Conservation (phyloP, 495 filamentous ascomycete genomes). For the Parathielavia appendiculata region DNA sequence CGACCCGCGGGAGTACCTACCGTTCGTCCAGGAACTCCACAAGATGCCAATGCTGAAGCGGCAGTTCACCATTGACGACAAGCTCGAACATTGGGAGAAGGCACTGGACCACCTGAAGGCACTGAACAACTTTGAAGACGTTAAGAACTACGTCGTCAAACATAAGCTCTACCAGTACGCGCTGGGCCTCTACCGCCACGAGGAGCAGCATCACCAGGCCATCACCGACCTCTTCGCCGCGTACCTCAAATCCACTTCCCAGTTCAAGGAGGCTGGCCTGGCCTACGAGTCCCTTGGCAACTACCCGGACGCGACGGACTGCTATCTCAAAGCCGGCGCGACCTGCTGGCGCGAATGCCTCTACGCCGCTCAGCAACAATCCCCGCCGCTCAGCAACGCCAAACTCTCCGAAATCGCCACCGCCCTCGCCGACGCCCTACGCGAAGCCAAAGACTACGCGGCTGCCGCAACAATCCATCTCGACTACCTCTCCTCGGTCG, state of each 20-base stretch:
- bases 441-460: constrained; percentile 74
- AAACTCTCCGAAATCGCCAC: constrained; percentile 61
- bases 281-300: constrained; percentile 82
- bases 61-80: constrained; percentile 81
- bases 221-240: constrained; percentile 74
- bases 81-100: constrained; percentile 68
- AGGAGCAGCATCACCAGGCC: constrained; percentile 48
- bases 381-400: constrained; percentile 50
- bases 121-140: constrained; percentile 63
- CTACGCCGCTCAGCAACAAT: constrained; percentile 63
- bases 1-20: constrained; percentile 92
- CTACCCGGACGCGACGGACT: constrained; percentile 64
- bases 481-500: constrained; percentile 70
- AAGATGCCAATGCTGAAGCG: constrained; percentile 61
- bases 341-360: constrained; percentile 83
- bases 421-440: constrained; percentile 63
- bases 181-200: constrained; percentile 78
- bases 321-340: constrained; percentile 69
- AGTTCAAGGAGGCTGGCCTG: constrained; percentile 77
- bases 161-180: constrained; percentile 75
- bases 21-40: constrained; percentile 84
- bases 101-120: constrained; percentile 70
- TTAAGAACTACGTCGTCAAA: constrained; percentile 66
- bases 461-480: constrained; percentile 73
- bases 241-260: constrained; percentile 65